These are phyloP conservation scores for Calonectria honghensis DNA, from an alignment of 2,329 filamentous ascomycete species.

Conservation along the genomic window DNA sequence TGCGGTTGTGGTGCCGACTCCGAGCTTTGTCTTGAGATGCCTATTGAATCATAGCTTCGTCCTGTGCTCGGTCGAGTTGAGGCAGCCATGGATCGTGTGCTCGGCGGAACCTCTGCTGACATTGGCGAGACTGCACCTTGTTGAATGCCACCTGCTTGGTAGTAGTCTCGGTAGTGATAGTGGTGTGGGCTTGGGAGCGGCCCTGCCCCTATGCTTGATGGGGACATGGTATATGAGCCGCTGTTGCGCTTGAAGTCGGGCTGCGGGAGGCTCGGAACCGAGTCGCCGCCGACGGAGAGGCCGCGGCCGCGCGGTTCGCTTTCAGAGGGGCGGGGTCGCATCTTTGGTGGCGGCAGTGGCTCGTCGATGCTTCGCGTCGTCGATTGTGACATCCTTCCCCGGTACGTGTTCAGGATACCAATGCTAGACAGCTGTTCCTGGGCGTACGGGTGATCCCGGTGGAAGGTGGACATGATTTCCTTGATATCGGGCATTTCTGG, in stretches of 20 bases:
- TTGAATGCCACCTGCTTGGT: constrained; percentile 57
- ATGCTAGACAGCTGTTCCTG: constrained; percentile 83
- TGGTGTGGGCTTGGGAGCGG: constrained; percentile 70
- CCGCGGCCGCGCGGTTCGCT: constrained; percentile 73
- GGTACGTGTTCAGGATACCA: constrained; percentile 84
- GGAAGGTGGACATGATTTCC: constrained; percentile 86
- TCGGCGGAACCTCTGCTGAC: constrained; percentile 71
- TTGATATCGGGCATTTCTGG: constrained; percentile 78
- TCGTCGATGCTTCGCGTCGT: constrained; percentile 74
- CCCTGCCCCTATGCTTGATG: constrained; percentile 62
- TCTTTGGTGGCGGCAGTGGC: constrained; percentile 65
- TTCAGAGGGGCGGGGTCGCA: constrained; percentile 69
- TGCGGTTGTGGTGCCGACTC: constrained; percentile 67
- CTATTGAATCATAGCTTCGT: constrained; percentile 74
- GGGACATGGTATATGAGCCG: constrained; percentile 79
- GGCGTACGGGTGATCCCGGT: constrained; percentile 84
- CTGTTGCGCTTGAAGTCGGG: constrained; percentile 82
- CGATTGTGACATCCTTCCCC: constrained; percentile 74
- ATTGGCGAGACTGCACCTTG: constrained; percentile 75
- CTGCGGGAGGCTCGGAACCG: constrained; percentile 77
- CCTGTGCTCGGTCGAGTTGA: constrained; percentile 75
- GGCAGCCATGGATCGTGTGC: constrained; percentile 68
- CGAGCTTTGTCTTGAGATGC: constrained; percentile 70
- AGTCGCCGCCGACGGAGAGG: constrained; percentile 77
- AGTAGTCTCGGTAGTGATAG: constrained; percentile 72